Evolutionary conservation across 768 basidiomycete species (phyloP).

Genomic region (Mycena rebaudengoi): DNA sequence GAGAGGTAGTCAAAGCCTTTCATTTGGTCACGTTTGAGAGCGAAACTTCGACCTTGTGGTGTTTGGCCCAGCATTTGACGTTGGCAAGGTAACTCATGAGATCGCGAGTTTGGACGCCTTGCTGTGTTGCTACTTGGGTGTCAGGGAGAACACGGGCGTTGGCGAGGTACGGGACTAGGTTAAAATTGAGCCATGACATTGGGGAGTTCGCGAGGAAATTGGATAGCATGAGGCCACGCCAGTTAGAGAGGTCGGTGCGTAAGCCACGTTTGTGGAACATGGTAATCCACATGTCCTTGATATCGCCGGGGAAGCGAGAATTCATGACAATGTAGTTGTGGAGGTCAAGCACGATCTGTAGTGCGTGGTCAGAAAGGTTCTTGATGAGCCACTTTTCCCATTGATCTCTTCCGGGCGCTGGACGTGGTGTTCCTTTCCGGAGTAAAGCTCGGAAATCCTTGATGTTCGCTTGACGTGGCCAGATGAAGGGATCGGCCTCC

Average conservation of each 20-base stretch:
- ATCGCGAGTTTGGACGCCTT: constrained; percentile 24
- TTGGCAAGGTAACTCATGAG: constrained; percentile 23
- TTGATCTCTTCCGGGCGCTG: constrained; percentile 11
- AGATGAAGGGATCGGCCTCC: background rate
- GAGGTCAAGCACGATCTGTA: constrained; percentile 16
- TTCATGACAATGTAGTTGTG: constrained; percentile 25
- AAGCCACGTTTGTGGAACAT: constrained; percentile 26
- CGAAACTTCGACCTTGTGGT: constrained; percentile 10
- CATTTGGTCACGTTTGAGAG: constrained; percentile 30
- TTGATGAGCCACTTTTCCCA: constrained; percentile 27
- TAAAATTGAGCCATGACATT: constrained; percentile 23
- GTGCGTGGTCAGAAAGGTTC: constrained; percentile 14
- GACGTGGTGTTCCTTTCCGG: constrained; percentile 3
- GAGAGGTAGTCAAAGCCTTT: constrained; percentile 33
- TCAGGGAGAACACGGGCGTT: constrained; percentile 20
- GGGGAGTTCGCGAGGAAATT: constrained; percentile 29
- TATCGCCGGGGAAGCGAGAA: constrained; percentile 21
- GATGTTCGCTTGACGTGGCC: background rate
- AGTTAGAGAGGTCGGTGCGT: constrained; percentile 22
- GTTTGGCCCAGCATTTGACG: constrained; percentile 22
- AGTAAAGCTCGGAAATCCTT: constrained; percentile 16
- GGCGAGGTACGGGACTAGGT: constrained; percentile 24
- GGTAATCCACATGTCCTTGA: constrained; percentile 13
- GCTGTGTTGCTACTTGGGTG: constrained; percentile 28
- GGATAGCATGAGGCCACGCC: constrained; percentile 22